Evolutionary conservation across 2,329 filamentous ascomycete genomes (phyloP).

Genomic region (Ophiostoma sp.): DNA sequence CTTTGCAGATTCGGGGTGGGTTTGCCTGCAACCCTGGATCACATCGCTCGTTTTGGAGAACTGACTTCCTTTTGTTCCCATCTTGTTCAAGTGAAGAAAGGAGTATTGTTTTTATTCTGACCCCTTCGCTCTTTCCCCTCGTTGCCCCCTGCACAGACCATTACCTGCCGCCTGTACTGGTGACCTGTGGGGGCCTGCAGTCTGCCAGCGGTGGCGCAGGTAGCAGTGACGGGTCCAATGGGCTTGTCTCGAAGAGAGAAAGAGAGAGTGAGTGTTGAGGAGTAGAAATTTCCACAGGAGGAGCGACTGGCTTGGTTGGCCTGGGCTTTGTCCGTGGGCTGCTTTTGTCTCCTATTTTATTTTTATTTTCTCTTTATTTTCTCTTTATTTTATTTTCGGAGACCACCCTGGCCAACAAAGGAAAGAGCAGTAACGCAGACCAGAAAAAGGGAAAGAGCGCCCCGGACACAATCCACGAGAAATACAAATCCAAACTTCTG

Average conservation of each 20-base stretch:
- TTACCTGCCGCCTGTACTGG: conserved; percentile 24
- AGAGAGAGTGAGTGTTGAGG: neutral
- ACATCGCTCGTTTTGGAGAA: neutral
- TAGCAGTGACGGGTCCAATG: conserved; percentile 24
- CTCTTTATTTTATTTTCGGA: neutral
- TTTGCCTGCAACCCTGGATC: conserved; percentile 12
- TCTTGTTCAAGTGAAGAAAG: neutral
- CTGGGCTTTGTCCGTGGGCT: neutral
- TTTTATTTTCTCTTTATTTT: neutral
- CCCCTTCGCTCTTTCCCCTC: neutral
- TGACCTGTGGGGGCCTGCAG: conserved; percentile 23
- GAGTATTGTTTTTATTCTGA: conserved; percentile 10
- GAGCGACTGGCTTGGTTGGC: conserved; percentile 8
- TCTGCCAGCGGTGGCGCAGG: conserved; percentile 13
- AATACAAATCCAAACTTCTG: neutral
- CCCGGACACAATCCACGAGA: neutral
- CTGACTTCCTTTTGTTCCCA: neutral
- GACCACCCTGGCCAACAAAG: neutral
- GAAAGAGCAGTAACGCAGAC: neutral
- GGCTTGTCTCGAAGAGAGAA: conserved; percentile 9
- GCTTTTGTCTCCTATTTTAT: conserved; percentile 8
- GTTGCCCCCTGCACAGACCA: conserved; percentile 17
- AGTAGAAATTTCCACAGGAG: conserved; percentile 17
- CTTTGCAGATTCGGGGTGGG: too few relatives aligned
- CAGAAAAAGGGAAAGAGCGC: conserved; percentile 6